phyloP scores from a whole-genome alignment of 352 stramenopile genomes.

The Phytophthora litchii region DNA sequence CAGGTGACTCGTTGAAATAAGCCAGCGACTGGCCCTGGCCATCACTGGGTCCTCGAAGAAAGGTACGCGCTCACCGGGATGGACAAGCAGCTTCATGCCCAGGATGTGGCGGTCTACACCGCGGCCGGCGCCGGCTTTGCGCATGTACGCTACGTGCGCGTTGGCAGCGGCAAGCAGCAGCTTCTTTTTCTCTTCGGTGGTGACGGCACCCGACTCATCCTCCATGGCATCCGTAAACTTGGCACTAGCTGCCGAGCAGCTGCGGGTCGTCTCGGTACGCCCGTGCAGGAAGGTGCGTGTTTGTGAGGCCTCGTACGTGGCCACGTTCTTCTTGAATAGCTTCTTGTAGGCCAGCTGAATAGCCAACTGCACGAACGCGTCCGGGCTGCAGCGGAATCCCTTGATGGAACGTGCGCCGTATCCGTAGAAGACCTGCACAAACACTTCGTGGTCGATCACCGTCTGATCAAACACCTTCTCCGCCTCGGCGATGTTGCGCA shows the following conservation, averaged over 20 bases:
- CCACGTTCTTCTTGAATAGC: conserved; percentile 61
- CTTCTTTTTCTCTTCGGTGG: conserved; percentile 47
- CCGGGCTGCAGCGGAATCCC: conserved; percentile 89
- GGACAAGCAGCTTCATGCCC: conserved; percentile 76
- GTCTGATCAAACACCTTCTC: conserved; percentile 71
- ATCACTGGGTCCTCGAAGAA: conserved; percentile 82
- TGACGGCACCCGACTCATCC: conserved; percentile 37
- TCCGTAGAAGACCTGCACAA: conserved; percentile 88
- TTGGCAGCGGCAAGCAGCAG: conserved; percentile 50
- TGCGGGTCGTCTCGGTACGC: conserved; percentile 91
- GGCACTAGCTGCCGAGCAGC: conserved; percentile 78
- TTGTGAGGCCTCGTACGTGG: conserved; percentile 96
- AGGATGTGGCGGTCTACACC: conserved; percentile 96
- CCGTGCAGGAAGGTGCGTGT: conserved; percentile 95
- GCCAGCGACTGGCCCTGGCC: conserved; percentile 69
- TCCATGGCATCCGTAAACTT: conserved; percentile 91
- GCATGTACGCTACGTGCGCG: conserved; percentile 72
- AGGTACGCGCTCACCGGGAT: conserved; percentile 51
- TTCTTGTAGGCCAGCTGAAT: conserved; percentile 94
- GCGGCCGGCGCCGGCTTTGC: conserved; percentile 65
- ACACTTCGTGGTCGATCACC: conserved; percentile 87
- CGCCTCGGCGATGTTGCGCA: conserved; percentile 53
- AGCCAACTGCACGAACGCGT: conserved; percentile 95
- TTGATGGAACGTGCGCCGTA: conserved; percentile 93
- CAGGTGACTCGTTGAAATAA: conserved; percentile 82